Percentiles rank a stretch among this genome's conserved stretches.
phyloP scores from a whole-genome alignment of 805 yeast species.

The Suhomyces sp. region DNA sequence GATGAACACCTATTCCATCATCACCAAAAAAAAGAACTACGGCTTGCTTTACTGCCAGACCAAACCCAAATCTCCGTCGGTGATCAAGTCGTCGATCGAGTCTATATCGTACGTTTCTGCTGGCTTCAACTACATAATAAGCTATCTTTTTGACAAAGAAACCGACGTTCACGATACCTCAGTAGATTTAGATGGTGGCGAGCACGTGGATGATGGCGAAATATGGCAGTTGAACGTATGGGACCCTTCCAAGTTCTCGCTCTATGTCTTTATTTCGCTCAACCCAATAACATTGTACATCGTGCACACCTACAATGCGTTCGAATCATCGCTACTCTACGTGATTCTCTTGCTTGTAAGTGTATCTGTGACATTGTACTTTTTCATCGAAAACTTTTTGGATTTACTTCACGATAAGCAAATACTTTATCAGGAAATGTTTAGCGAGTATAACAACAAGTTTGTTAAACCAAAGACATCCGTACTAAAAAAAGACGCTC shows the following conservation, averaged over 20 bases:
- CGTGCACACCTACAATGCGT: constrained; percentile 25
- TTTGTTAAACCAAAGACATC: constrained; percentile 58
- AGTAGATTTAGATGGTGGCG: constrained; percentile 16
- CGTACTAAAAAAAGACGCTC: constrained; percentile 53
- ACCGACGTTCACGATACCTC: constrained; percentile 6
- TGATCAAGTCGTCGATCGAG: constrained; percentile 11
- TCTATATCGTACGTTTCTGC: constrained; percentile 5
- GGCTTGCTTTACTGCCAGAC: constrained; percentile 28
- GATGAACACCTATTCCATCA: constrained; percentile 11
- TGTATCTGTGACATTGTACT: constrained; percentile 23
- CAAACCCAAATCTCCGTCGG: constrained; percentile 27
- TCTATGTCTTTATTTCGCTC: constrained; percentile 49
- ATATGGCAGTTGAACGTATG: constrained; percentile 62
- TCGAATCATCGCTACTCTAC: constrained; percentile 6
- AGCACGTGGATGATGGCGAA: constrained; percentile 21
- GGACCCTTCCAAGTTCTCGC: constrained; percentile 61
- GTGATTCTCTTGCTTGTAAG: constrained; percentile 18
- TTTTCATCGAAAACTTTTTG: constrained; percentile 45
- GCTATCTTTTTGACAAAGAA: constrained; percentile 5
- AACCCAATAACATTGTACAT: constrained; percentile 56
- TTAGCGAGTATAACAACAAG: constrained; percentile 62
- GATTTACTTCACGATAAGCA: constrained; percentile 56
- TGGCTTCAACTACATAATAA: constrained; percentile 3
- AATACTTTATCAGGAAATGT: constrained; percentile 55
- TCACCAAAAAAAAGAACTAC: constrained; percentile 25